Evolutionary conservation across 2,329 filamentous ascomycete species (phyloP), one percentile per base, ranked within the genome.

Genomic region (Geosmithia flava): DNA sequence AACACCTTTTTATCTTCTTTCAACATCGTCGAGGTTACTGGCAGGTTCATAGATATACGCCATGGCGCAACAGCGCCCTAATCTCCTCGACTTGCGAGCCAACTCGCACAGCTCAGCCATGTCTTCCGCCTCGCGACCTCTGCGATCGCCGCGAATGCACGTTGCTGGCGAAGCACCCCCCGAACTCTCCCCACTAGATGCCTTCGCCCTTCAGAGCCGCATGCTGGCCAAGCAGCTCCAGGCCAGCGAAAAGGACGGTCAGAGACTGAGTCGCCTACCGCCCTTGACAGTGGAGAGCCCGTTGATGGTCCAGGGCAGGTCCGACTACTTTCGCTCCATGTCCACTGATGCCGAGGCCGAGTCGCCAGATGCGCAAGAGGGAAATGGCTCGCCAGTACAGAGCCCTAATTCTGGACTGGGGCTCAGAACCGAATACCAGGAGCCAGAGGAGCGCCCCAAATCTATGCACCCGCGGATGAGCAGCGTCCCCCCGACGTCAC

Each of bases 131-230:
- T 70, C 74, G 17, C 74, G 72, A 48, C 75, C 78, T n/a, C 65
- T 83, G 33, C 72, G 75, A 53, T 89, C 85, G n/a, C 85, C 85
- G 42, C 81, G 85, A 52, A 69, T 88, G 50, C 84, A 89, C 63
- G 74, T 86, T 49, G 84, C 85, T 49, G 87, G 87, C 52, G 86
- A 91, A 56, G 77, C 85, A 1, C 91, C 93, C 19, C 93, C 93
- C 5, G 86, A 93, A 47, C 75, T 97, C 49, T 97, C 93, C 7
- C 93, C 93, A 11, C 77, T 98, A 54, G 93, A 98, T 73, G 91
- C 91, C 45, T 94, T 98, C 62, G 91, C 91, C 20, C 76, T 91
- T 52, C 91, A 97, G 61, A 94, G 90, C 57, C 83, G 91, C 50
- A 70, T 94, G 56, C 76, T 98, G 47, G 89, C 89, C 40, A 86